Conservation (phyloP, 2,329 filamentous ascomycete genomes). For the Colletotrichum theobromicola region DNA sequence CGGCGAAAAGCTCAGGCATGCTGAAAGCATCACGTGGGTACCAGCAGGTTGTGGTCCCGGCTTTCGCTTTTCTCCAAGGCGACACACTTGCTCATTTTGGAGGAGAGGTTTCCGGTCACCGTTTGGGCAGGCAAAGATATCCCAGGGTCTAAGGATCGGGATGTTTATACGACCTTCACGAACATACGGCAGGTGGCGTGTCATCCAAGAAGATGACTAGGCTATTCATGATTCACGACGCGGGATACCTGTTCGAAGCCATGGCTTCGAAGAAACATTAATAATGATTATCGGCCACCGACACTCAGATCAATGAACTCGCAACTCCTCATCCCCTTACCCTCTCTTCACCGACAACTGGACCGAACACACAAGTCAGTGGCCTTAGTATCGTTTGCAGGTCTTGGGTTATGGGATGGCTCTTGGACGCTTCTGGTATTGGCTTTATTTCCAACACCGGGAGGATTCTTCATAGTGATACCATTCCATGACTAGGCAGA, state of each 20-base stretch:
- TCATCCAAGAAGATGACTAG: background rate
- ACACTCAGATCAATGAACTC: slow-evolving; percentile 2
- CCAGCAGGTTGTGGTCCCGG: background rate
- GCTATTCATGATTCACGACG: slow-evolving; percentile 15
- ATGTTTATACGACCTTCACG: slow-evolving; percentile 10
- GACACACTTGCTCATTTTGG: slow-evolving; percentile 8
- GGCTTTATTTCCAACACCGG: background rate
- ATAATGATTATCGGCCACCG: slow-evolving; percentile 17
- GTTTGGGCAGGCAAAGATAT: slow-evolving; percentile 20
- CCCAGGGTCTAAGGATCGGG: slow-evolving; percentile 4
- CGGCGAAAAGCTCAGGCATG: background rate
- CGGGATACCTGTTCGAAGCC: slow-evolving; percentile 23
- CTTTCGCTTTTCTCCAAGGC: slow-evolving; percentile 3
- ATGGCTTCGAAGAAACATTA: slow-evolving; percentile 20
- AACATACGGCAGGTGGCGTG: slow-evolving; percentile 17
- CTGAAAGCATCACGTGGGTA: background rate
- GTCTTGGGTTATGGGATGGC: slow-evolving; percentile 8
- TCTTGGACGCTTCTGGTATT: slow-evolving; percentile 11
- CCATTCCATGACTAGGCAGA: slow-evolving; percentile 10
- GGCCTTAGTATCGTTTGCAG: slow-evolving; percentile 1
- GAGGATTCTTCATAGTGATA: slow-evolving; percentile 14
- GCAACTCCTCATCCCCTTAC: background rate
- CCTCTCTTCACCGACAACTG: background rate
- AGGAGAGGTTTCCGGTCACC: slow-evolving; percentile 19
- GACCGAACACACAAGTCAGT: slow-evolving; percentile 9